phyloP scores from a whole-genome alignment of 352 stramenopile genomes.

The Phytopythium mirpurense region DNA sequence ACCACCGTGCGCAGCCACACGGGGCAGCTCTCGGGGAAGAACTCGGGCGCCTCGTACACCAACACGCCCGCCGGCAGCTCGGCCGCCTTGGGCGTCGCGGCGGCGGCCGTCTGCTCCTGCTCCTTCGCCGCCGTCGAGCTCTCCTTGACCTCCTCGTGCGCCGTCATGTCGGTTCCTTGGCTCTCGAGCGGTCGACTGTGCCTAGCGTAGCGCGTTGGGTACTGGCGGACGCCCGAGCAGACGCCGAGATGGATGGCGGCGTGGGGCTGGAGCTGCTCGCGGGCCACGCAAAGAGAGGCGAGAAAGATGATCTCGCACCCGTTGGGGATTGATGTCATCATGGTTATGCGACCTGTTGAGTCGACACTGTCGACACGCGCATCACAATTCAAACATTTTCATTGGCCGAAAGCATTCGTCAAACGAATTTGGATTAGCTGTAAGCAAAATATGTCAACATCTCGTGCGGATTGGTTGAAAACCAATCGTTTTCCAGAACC shows the following conservation, averaged over 20 bases:
- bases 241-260: no score
- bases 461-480: background rate
- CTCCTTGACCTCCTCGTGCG: slow-evolving; percentile 12
- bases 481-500: no score
- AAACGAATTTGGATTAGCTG: background rate
- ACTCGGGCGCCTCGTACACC: slow-evolving; percentile 37
- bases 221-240: no score
- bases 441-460: background rate
- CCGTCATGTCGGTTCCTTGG: slow-evolving; percentile 14
- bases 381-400: background rate
- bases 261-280: background rate
- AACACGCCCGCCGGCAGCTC: slow-evolving; percentile 18
- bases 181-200: background rate
- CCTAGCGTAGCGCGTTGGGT: background rate
- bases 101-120: slow-evolving; percentile 3
- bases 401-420: background rate
- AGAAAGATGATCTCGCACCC: background rate
- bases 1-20: slow-evolving; percentile 35
- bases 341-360: slow-evolving; percentile 5
- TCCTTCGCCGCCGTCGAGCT: slow-evolving; percentile 3
- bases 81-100: slow-evolving; percentile 2
- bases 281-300: background rate
- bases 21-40: slow-evolving; percentile 35
- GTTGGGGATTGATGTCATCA: slow-evolving; percentile 7
- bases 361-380: slow-evolving; percentile 3